A percentile compares a stretch with the other conserved stretches of the same genome.
phyloP scores from a whole-genome alignment of 2,329 filamentous ascomycete species.

The Xylaria arbuscula region DNA sequence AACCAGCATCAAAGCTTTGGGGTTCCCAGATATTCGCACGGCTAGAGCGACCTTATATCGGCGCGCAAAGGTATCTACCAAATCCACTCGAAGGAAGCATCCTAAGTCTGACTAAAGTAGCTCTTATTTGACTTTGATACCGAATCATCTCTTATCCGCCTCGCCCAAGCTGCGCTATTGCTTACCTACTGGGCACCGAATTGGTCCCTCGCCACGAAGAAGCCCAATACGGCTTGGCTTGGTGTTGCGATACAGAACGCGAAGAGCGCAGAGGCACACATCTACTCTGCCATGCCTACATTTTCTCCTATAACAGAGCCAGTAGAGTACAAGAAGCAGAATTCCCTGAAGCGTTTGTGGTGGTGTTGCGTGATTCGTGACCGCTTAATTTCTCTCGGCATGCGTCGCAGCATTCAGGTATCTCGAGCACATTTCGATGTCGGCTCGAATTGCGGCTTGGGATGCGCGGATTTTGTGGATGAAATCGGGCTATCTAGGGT shows the following conservation, averaged over 20 bases:
- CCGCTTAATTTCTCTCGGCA: conserved; percentile 60
- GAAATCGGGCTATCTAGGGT: conserved; percentile 59
- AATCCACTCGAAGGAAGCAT: conserved; percentile 7
- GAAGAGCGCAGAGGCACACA: conserved; percentile 57
- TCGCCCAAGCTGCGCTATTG: conserved; percentile 57
- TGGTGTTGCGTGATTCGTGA: conserved; percentile 67
- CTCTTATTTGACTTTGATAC: conserved; percentile 59
- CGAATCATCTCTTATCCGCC: conserved; percentile 55
- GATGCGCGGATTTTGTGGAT: conserved; percentile 57
- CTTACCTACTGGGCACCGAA: conserved; percentile 54
- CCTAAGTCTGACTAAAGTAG: conserved; percentile 39
- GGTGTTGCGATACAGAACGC: conserved; percentile 62
- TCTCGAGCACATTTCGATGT: conserved; percentile 60
- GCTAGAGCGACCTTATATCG: conserved; percentile 59
- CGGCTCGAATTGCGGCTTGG: conserved; percentile 52
- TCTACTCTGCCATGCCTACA: conserved; percentile 53
- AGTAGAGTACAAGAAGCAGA: conserved; percentile 53
- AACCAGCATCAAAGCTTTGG: conserved; percentile 54
- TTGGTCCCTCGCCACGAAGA: conserved; percentile 54
- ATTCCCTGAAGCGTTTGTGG: conserved; percentile 63
- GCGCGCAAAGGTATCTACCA: conserved; percentile 53
- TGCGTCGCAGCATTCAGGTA: conserved; percentile 63
- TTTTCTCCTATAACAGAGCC: conserved; percentile 48
- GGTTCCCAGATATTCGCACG: conserved; percentile 56
- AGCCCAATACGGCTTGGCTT: conserved; percentile 62